Evolutionary conservation across 192 early-diverging fungal genomes (phyloP).

Genomic region (Phycomyces nitens): DNA sequence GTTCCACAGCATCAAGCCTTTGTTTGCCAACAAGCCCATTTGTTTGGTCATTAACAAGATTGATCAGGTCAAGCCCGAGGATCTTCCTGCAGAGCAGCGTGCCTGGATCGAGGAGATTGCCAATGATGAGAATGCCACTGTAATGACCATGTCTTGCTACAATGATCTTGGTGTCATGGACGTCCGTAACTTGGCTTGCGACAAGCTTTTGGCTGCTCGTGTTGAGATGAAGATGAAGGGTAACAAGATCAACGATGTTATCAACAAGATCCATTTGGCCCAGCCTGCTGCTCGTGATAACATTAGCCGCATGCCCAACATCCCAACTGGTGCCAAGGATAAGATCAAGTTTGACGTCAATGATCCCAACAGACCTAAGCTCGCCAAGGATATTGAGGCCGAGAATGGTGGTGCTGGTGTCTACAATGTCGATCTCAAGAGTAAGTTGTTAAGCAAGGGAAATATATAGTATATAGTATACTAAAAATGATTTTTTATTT

Average conservation of each 20-base stretch:
- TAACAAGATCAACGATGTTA: slow-evolving; percentile 83
- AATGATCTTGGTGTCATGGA: slow-evolving; percentile 97
- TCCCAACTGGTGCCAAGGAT: slow-evolving; percentile 72
- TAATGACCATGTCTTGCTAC: slow-evolving; percentile 84
- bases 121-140: slow-evolving; percentile 62
- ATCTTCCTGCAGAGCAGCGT: slow-evolving; percentile 69
- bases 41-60: slow-evolving; percentile 96
- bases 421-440: slow-evolving; percentile 93
- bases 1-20: slow-evolving; percentile 94
- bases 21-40: slow-evolving; percentile 98
- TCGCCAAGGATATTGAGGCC: slow-evolving; percentile 89
- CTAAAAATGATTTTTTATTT: slow-evolving; percentile 4
- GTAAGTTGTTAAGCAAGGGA: slow-evolving; percentile 33
- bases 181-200: slow-evolving; percentile 91
- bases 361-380: slow-evolving; percentile 77
- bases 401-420: slow-evolving; percentile 95
- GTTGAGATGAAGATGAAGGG: slow-evolving; percentile 95
- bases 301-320: slow-evolving; percentile 72
- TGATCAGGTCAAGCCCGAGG: slow-evolving; percentile 76
- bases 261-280: slow-evolving; percentile 96
- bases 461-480: no score
- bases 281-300: slow-evolving; percentile 84
- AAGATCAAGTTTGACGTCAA: slow-evolving; percentile 71
- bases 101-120: slow-evolving; percentile 71
- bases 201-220: slow-evolving; percentile 84